Conservation (phyloP, 805 yeast genomes). For the Spathaspora sp. region DNA sequence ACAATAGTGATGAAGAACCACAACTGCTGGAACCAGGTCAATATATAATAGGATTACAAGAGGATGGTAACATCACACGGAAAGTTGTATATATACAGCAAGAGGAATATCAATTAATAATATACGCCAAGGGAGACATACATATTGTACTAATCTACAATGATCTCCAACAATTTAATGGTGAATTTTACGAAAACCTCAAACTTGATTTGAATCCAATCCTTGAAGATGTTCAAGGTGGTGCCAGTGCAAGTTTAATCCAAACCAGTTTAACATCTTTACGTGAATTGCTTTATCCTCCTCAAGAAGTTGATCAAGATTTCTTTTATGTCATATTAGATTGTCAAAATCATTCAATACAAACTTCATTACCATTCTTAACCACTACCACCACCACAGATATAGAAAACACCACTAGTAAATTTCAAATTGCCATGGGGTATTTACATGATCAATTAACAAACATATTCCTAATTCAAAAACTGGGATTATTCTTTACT, state of each 20-base stretch:
- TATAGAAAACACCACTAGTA: slow-evolving; percentile 3
- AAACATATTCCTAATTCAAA: slow-evolving; percentile 25
- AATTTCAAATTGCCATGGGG: slow-evolving; percentile 26
- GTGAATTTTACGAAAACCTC: slow-evolving; percentile 21
- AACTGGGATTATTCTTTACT: slow-evolving; percentile 18
- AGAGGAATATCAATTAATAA: slow-evolving; percentile 28
- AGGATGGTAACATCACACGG: slow-evolving; percentile 15
- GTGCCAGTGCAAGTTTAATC: slow-evolving; percentile 14
- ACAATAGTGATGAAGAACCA: slow-evolving; percentile 3
- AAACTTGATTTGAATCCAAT: slow-evolving; percentile 13
- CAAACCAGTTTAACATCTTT: slow-evolving; percentile 29
- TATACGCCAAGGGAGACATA: slow-evolving; percentile 21
- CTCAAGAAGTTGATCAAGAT: slow-evolving; percentile 22
- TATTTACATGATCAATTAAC: slow-evolving; percentile 37
- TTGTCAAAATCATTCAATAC: slow-evolving; percentile 16
- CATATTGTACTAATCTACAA: slow-evolving; percentile 20
- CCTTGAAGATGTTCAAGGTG: slow-evolving; percentile 17
- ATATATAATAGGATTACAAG: slow-evolving; percentile 22
- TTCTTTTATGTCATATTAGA: slow-evolving; percentile 38
- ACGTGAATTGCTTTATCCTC: slow-evolving; percentile 8
- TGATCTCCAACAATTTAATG: slow-evolving; percentile 12
- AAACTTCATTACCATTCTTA: slow-evolving; percentile 36
- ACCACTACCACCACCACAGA: slow-evolving; percentile 13
- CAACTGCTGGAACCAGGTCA: slow-evolving; percentile 15
- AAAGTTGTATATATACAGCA: slow-evolving; percentile 23